Percentiles rank a stretch among this genome's conserved stretches.
Conservation (phyloP, 768 basidiomycete genomes). For the Grammothele lineata region DNA sequence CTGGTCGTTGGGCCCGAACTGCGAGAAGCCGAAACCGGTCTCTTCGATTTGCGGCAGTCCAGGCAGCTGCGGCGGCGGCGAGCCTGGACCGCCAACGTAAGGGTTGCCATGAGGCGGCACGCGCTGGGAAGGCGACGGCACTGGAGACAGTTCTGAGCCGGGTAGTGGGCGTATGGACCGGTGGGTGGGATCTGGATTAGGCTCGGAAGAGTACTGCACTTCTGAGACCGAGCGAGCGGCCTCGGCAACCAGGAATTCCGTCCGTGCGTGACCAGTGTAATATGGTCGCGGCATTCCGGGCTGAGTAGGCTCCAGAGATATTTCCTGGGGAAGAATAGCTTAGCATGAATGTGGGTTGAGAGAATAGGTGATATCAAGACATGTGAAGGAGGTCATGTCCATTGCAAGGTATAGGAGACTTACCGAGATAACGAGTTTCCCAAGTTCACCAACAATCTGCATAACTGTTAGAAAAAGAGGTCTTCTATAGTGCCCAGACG, state of each 20-base stretch:
- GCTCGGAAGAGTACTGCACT: conserved; percentile 33
- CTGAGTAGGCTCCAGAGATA: conserved; percentile 74
- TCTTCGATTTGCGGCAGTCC: conserved; percentile 14
- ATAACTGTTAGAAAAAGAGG: neutral
- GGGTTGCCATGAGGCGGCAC: no score
- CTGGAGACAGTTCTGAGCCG: conserved; percentile 13
- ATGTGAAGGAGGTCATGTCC: neutral
- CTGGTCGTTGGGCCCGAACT: conserved; percentile 2
- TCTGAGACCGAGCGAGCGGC: conserved; percentile 53
- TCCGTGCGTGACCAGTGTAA: conserved; percentile 65
- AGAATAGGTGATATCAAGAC: neutral
- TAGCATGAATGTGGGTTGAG: conserved; percentile 8
- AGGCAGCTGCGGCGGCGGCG: neutral
- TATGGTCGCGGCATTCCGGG: conserved; percentile 74
- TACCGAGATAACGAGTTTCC: conserved; percentile 44
- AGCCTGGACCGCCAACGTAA: neutral
- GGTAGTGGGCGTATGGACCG: conserved; percentile 14
- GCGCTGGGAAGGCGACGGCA: neutral
- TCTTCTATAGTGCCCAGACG: neutral
- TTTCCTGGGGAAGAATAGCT: conserved; percentile 54
- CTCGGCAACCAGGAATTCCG: conserved; percentile 58
- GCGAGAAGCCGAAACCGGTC: conserved; percentile 4
- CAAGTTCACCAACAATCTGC: conserved; percentile 52
- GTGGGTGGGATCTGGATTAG: conserved; percentile 11
- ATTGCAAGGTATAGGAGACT: neutral